Evolutionary conservation across 2,329 filamentous ascomycete genomes (phyloP).

Genomic region (Penicillium sp.): DNA sequence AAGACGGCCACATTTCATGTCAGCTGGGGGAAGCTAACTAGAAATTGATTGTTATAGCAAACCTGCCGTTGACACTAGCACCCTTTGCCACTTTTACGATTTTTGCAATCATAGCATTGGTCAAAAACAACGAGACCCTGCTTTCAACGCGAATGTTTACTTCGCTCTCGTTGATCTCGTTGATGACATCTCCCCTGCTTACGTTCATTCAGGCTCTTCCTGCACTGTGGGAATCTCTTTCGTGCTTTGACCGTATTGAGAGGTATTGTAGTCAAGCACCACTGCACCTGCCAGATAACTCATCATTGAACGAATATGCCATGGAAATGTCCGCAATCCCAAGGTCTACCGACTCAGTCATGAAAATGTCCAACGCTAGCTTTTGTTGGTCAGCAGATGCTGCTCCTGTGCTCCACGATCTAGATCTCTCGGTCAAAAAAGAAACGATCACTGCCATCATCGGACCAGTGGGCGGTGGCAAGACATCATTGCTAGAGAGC

Average conservation of each 20-base stretch:
- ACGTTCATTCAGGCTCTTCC: conserved; percentile 21
- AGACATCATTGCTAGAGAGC: conserved; percentile 43
- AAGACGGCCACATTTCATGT: no score
- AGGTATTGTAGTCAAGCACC: no score
- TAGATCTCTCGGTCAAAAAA: conserved; percentile 14
- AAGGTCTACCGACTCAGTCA: no score
- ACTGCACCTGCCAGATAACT: no score
- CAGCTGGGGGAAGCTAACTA: no score
- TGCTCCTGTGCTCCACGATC: conserved; percentile 15
- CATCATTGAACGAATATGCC: no score
- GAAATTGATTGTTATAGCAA: no score
- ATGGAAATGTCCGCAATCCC: no score
- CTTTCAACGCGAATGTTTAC: conserved; percentile 25
- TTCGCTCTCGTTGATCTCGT: conserved; percentile 24
- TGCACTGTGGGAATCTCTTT: no score
- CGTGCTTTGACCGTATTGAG: no score
- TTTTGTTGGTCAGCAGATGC: conserved; percentile 5
- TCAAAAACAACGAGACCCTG: conserved; percentile 15
- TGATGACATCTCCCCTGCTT: conserved; percentile 24
- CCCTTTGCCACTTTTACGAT: conserved; percentile 2
- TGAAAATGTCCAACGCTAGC: not conserved
- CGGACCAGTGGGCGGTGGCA: conserved; percentile 47
- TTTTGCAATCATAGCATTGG: conserved; percentile 18
- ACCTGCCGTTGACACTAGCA: not conserved
- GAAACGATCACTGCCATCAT: conserved; percentile 28